Conservation (phyloP, 495 filamentous ascomycete species). For the Staphylotrichum tortipilum region DNA sequence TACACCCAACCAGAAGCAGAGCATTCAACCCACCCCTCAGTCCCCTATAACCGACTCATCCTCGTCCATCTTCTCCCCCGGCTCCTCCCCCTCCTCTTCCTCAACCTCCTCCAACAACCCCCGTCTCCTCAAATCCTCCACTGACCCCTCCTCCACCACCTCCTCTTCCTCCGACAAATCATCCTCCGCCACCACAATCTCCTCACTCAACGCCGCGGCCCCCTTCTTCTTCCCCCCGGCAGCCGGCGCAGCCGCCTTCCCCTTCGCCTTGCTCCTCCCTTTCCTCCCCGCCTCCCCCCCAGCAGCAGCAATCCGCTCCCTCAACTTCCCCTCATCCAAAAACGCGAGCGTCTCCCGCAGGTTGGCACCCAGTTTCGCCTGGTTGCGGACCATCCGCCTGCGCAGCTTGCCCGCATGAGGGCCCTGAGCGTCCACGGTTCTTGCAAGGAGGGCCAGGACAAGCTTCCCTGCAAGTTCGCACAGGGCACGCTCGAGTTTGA, state of each 20-base stretch:
- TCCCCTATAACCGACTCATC: constrained; percentile 67
- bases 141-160: constrained; percentile 45
- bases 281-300: constrained; percentile 4
- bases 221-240: background rate
- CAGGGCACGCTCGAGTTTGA: constrained; percentile 70
- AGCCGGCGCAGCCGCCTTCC: constrained; percentile 10
- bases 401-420: constrained; percentile 51
- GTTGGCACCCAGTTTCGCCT: constrained; percentile 57
- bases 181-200: constrained; percentile 39
- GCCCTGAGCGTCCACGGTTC: constrained; percentile 57
- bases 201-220: constrained; percentile 30
- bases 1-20: background rate
- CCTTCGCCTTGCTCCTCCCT: background rate
- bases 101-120: constrained; percentile 49
- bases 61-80: constrained; percentile 38
- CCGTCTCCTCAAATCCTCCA: constrained; percentile 53
- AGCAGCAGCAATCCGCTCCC: constrained; percentile 13
- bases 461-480: constrained; percentile 79
- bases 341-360: constrained; percentile 69
- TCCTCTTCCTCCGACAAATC: constrained; percentile 43
- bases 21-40: constrained; percentile 19
- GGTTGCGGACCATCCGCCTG: constrained; percentile 59
- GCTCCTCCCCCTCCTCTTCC: constrained; percentile 37
- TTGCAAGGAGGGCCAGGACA: constrained; percentile 66
- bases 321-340: constrained; percentile 53